These are phyloP conservation scores for Rhizopogon rudus DNA, from an alignment of 768 basidiomycete species.

Conservation along the genomic window DNA sequence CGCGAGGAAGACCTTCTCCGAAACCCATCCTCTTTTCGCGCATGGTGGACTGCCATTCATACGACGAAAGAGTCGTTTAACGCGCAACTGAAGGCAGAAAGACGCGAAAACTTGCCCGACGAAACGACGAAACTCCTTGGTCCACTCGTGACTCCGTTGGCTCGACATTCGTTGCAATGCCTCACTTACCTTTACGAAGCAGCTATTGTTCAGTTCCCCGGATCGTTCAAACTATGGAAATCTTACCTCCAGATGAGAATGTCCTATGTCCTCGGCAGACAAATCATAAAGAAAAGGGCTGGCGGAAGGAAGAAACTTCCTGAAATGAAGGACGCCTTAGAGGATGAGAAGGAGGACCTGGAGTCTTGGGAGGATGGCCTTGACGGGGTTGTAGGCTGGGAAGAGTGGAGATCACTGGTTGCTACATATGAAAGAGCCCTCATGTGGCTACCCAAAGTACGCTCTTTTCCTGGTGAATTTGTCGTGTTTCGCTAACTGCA, in stretches of 20 bases:
- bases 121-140: slow-evolving; percentile 64
- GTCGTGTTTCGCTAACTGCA: slow-evolving; percentile 4
- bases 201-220: slow-evolving; percentile 82
- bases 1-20: slow-evolving; percentile 92
- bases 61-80: slow-evolving; percentile 63
- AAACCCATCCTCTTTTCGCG: slow-evolving; percentile 86
- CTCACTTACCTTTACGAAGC: slow-evolving; percentile 92
- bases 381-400: slow-evolving; percentile 89
- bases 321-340: slow-evolving; percentile 84
- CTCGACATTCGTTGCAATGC: slow-evolving; percentile 75
- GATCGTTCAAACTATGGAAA: slow-evolving; percentile 95
- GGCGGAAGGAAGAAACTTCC: slow-evolving; percentile 91
- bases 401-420: slow-evolving; percentile 89
- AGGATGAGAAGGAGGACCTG: slow-evolving; percentile 75
- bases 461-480: slow-evolving; percentile 17
- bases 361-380: slow-evolving; percentile 85
- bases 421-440: slow-evolving; percentile 89
- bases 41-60: slow-evolving; percentile 89
- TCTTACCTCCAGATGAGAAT: slow-evolving; percentile 82
- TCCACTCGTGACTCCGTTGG: slow-evolving; percentile 66
- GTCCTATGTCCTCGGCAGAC: slow-evolving; percentile 80
- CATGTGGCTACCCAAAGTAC: slow-evolving; percentile 89
- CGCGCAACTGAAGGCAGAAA: slow-evolving; percentile 52
- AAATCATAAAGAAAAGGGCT: slow-evolving; percentile 64
- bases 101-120: slow-evolving; percentile 39